Base-by-base conservation (phyloP, 2,329 filamentous ascomycete genomes). In the Furcasterigmium furcatum region DNA sequence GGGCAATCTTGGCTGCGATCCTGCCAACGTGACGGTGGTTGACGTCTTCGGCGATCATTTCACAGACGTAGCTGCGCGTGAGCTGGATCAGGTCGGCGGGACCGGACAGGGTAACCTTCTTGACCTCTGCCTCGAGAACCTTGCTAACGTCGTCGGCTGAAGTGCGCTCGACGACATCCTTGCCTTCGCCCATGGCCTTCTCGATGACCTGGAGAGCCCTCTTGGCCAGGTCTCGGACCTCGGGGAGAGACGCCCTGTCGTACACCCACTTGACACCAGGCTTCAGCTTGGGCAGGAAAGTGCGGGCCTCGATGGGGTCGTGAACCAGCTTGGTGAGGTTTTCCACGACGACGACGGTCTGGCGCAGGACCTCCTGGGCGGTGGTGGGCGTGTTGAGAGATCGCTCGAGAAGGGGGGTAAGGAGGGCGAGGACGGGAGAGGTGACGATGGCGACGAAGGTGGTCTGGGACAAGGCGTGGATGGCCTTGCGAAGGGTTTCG, bases 321-420 rank as follows among this genome's bases (percentile, higher is more conserved):
- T 99, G 94, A 22, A 99, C 94, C 25, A 99, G 83, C 74, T 96
- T 97, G 50, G 94, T 99, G 73, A 99, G 75, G 72, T 99, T 99
- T 73, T 99, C 94, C 18, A 94, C 88, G 43, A 99, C 95, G 45
- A 99, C 91, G 24, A 95, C 91, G 3, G 94, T 96, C 71, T 96
- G 92, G 50, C 94, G 87, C 46, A 96, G 77, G 19, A 97, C 91
- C 71, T 99, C 94, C 66, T 99, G 94, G 4, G 88, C 79, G 5
- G 94, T 99, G 14, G 82, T 82, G 9, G 92, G 94, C 50, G 85
- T 92, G 74, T 96, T 96, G 50, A 99, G 80, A 16, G 91, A 90
- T 56, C 94, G 87, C 72, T 97, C 94, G 22, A 99, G 82, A 55
- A 97, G 86, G 38, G 94, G 94, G 2, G 94, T 99, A 45, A 99